Conservation (phyloP, 2,329 filamentous ascomycete genomes). For the Cladorrhinum sp. region DNA sequence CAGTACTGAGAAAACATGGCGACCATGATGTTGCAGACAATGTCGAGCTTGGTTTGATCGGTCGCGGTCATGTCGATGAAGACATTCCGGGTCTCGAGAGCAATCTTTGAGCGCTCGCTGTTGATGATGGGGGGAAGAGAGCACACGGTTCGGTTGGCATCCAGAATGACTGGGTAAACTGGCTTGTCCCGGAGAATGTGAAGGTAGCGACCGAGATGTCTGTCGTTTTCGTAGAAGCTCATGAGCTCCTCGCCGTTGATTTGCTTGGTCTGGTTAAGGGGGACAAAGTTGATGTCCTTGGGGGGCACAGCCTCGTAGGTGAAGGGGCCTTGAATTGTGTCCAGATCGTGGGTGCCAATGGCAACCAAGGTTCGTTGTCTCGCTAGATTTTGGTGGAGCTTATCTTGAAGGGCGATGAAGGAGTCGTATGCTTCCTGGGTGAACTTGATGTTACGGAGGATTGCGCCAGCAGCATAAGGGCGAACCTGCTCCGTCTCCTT, state of each 20-base stretch:
- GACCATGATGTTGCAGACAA: constrained; percentile 92
- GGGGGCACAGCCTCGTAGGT: constrained; percentile 90
- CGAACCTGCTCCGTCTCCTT: constrained; percentile 74
- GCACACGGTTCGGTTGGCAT: constrained; percentile 81
- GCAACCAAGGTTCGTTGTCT: constrained; percentile 75
- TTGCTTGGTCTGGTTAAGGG: constrained; percentile 85
- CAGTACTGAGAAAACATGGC: constrained; percentile 97
- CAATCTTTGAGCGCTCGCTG: constrained; percentile 94
- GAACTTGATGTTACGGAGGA: constrained; percentile 88
- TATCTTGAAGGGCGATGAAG: constrained; percentile 97
- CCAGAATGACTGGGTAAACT: constrained; percentile 93
- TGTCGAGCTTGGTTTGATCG: constrained; percentile 92
- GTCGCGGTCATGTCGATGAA: constrained; percentile 97
- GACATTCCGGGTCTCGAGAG: constrained; percentile 83
- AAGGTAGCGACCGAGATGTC: constrained; percentile 83
- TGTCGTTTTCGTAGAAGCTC: constrained; percentile 93
- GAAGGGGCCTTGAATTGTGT: constrained; percentile 91
- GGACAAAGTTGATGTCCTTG: constrained; percentile 86
- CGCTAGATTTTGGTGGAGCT: constrained; percentile 93
- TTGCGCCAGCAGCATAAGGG: constrained; percentile 83
- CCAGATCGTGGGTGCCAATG: constrained; percentile 94
- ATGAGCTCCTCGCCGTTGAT: constrained; percentile 89
- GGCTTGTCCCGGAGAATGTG: constrained; percentile 93
- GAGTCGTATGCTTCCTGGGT: constrained; percentile 88
- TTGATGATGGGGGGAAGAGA: constrained; percentile 98